phyloP scores from a whole-genome alignment of 176 grass and related monocot species.

The Hsuehochloa calcarea region DNA sequence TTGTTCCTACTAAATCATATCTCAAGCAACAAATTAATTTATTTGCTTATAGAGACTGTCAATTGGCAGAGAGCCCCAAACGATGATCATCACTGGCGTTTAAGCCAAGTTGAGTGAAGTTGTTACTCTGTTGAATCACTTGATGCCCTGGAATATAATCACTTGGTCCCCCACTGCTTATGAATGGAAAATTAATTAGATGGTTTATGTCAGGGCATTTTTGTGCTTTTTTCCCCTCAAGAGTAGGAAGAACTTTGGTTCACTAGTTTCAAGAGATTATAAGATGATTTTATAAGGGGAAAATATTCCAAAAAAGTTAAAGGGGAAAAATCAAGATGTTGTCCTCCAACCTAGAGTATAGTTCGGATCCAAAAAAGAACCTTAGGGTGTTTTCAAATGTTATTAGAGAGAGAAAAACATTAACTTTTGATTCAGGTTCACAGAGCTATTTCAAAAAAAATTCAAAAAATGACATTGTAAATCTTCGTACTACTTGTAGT shows the following conservation, averaged over 20 bases:
- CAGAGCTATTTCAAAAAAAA: neutral
- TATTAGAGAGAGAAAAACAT: neutral
- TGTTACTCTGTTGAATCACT: neutral
- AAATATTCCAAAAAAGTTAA: neutral
- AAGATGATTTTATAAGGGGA: neutral
- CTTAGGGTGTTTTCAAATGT: neutral
- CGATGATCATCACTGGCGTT: neutral
- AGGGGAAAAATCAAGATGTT: neutral
- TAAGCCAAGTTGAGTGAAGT: neutral
- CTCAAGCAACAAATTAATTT: neutral
- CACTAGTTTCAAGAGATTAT: neutral
- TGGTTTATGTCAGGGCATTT: neutral
- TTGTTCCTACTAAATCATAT: constrained; percentile 21
- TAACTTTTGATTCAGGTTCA: neutral
- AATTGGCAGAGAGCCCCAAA: neutral
- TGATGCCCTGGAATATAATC: neutral
- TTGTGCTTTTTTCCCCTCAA: neutral
- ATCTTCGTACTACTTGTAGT: neutral
- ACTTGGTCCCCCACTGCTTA: neutral
- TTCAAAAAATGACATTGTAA: neutral
- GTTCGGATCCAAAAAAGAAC: neutral
- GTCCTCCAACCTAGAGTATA: neutral
- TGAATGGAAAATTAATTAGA: neutral
- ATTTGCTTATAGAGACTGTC: neutral
- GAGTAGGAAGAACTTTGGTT: neutral